Percentiles rank a stretch among this genome's conserved stretches.
Evolutionary conservation across 805 yeast genomes (phyloP).

Genomic region (Yamadazyma nakazawae): DNA sequence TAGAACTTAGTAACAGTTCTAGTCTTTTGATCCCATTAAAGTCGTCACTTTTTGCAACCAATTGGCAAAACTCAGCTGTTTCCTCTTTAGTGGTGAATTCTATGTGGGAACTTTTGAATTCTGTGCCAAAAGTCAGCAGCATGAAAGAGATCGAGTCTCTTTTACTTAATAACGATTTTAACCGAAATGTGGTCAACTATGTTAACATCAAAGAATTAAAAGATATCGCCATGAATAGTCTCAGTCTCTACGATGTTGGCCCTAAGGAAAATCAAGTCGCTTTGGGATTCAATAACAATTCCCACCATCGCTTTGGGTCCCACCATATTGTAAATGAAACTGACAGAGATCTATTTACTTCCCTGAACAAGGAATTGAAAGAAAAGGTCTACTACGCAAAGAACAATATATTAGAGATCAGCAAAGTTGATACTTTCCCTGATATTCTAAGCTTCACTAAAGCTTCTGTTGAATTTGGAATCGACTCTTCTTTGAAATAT

Average conservation of each 20-base stretch:
- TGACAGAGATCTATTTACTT: conserved; percentile 3
- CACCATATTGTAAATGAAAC: conserved; percentile 4
- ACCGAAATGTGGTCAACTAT: conserved; percentile 48
- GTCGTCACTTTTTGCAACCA: conserved; percentile 13
- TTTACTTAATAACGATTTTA: conserved; percentile 39
- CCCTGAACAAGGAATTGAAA: background rate
- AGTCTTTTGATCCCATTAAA: conserved; percentile 57
- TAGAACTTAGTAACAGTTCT: conserved; percentile 45
- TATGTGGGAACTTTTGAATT: conserved; percentile 36
- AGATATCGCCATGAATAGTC: background rate
- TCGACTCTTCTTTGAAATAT: conserved; percentile 21
- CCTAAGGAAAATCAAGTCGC: background rate
- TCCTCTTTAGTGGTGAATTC: conserved; percentile 27
- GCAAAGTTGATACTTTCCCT: conserved; percentile 29
- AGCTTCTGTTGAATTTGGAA: conserved; percentile 22
- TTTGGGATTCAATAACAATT: conserved; percentile 10
- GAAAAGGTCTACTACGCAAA: conserved; percentile 6
- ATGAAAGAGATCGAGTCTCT: conserved; percentile 46
- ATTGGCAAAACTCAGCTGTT: conserved; percentile 23
- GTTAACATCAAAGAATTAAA: conserved; percentile 19
- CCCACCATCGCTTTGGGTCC: conserved; percentile 5
- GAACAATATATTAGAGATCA: conserved; percentile 19
- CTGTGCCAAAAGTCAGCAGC: conserved; percentile 20
- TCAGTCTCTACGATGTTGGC: conserved; percentile 6
- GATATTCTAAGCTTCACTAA: conserved; percentile 8